Base-by-base conservation (phyloP, 2,329 filamentous ascomycete genomes). In the Fusarium neocosmosporiellum region DNA sequence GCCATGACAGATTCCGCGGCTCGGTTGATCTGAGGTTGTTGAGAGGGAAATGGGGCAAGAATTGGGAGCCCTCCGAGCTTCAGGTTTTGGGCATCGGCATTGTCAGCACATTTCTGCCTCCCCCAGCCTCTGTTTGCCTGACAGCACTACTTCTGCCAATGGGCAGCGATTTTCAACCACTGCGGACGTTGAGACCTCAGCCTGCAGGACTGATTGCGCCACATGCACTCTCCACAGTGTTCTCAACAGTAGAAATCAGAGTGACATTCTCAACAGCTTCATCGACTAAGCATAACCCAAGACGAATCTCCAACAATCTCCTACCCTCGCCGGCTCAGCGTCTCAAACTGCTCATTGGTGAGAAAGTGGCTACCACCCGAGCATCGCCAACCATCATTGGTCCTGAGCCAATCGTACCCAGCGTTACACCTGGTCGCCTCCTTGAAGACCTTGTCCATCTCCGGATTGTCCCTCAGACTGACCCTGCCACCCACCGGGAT, bases 371-470 rank as follows among this genome's bases (percentile, higher is more conserved):
- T 22, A 7, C 41, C 41, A 6, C 41, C 41, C 2, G 41, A 46
- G 14, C 41, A 46, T 46, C 41, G 8, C 41, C 41, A 46, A 5
- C 41, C 22, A 2, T 46, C 41, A 8, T 27, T 46, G 16, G 41
- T 46, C 41, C 41, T 46, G 2, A 18, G 14, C 41, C 41, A 46
- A 9, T 46, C 41, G 14, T 46, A 46, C 22, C 41, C 41, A 5
- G 41, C 41, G 41, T 46, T 46, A 9, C 41, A 46, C 41, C 14
- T 18, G 1, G 41, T 46, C 2, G 41, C 41, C 14, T 46, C 41
- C 8, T 46, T 46, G 41, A 46, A 46, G 41, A 46, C 27, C 22
- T 46, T 46, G 14, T 46, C 41, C 41, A 46, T 46, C 41, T 27
- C 22, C 2, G 41, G 41, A 14, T 46, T 46, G 9, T 46, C 41